Conservation (phyloP, 805 yeast species). For the Maudiozyma serrabonitensis region DNA sequence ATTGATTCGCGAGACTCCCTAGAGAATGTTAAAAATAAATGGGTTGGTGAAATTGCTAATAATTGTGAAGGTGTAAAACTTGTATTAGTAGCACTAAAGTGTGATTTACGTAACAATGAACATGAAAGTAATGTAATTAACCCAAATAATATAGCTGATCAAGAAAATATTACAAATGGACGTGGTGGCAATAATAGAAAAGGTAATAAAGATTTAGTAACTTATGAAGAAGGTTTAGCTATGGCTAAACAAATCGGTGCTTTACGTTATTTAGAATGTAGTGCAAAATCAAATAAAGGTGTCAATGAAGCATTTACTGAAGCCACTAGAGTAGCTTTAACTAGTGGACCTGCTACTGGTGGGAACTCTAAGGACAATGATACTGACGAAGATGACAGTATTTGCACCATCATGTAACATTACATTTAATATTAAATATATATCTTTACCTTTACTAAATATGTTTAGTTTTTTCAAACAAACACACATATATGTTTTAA, state of each 20-base stretch:
- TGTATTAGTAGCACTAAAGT: constrained; percentile 87
- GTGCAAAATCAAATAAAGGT: constrained; percentile 92
- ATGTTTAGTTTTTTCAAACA: not conserved
- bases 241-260: constrained; percentile 94
- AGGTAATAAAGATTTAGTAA: constrained; percentile 43
- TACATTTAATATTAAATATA: not conserved
- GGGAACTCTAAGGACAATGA: constrained; percentile 27
- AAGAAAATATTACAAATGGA: constrained; percentile 12
- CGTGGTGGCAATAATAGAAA: not conserved
- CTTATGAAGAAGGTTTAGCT: constrained; percentile 87
- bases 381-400: constrained; percentile 16
- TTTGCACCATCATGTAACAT: constrained; percentile 35
- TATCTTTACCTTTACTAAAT: not conserved
- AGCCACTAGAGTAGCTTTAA: constrained; percentile 93
- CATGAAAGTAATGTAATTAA: constrained; percentile 33
- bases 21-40: constrained; percentile 88
- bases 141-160: constrained; percentile 23
- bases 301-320: constrained; percentile 99
- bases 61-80: constrained; percentile 95
- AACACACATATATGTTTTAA: not conserved
- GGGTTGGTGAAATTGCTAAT: constrained; percentile 96
- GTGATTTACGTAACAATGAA: constrained; percentile 75
- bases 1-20: constrained; percentile 91
- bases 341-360: constrained; percentile 77
- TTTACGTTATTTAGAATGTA: constrained; percentile 87